Evolutionary conservation across 2,329 filamentous ascomycete genomes (phyloP).

Genomic region (Lachnellula arida): DNA sequence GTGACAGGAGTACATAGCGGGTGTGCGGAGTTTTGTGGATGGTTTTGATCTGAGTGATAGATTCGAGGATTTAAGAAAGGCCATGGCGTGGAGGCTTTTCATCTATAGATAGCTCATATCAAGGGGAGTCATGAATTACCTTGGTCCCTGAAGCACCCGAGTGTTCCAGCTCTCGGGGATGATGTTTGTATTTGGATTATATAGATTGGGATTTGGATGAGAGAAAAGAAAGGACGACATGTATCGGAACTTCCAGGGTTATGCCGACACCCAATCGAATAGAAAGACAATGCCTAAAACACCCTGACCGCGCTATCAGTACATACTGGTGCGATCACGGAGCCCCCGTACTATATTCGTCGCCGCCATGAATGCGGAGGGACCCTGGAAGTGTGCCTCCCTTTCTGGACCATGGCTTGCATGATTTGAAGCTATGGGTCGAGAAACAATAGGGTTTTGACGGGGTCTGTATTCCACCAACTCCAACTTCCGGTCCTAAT

Average conservation of each 20-base stretch:
- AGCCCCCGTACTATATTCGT: slow-evolving; percentile 2
- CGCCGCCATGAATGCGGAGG: background rate
- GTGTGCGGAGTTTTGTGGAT: background rate
- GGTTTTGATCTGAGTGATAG: background rate
- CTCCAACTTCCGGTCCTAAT: background rate
- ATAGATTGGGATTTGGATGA: no score
- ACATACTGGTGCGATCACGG: background rate
- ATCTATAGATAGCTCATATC: background rate
- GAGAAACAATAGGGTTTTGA: background rate
- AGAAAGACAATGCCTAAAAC: no score
- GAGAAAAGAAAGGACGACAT: no score
- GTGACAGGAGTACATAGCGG: background rate
- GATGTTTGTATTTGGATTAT: background rate
- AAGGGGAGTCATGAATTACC: background rate
- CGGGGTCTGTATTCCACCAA: background rate
- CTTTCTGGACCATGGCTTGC: background rate
- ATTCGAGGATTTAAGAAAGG: background rate
- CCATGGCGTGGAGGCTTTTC: background rate
- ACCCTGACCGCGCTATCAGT: background rate
- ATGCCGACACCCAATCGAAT: no score
- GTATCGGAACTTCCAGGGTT: background rate
- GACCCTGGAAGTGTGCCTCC: background rate
- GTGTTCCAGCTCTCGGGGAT: background rate
- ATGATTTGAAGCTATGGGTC: background rate
- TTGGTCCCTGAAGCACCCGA: background rate